Evolutionary conservation across 768 basidiomycete species (phyloP).

Genomic region (Phylloporus sp.): DNA sequence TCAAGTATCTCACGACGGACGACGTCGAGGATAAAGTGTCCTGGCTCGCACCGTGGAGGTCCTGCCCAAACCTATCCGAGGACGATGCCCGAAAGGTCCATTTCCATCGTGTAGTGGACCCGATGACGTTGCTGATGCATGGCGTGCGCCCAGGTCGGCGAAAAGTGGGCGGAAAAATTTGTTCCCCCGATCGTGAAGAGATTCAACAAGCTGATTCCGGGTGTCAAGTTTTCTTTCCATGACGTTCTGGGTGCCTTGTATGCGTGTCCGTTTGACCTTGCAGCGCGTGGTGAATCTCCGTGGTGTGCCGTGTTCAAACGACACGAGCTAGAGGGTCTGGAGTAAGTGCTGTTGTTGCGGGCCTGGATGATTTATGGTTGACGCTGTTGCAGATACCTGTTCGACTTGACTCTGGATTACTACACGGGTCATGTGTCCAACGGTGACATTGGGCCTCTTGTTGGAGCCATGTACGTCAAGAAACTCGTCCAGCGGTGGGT

Average conservation of each 20-base stretch:
- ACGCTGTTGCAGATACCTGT: slow-evolving; percentile 31
- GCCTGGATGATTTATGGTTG: neutral
- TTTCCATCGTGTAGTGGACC: neutral
- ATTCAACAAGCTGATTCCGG: slow-evolving; percentile 33
- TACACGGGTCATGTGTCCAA: slow-evolving; percentile 31
- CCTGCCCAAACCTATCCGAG: slow-evolving; percentile 23
- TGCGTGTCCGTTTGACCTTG: slow-evolving; percentile 40
- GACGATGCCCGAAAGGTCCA: neutral
- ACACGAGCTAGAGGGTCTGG: slow-evolving; percentile 32
- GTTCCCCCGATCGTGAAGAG: slow-evolving; percentile 34
- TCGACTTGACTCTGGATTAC: slow-evolving; percentile 33
- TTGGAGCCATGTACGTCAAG: slow-evolving; percentile 36
- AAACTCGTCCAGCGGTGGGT: slow-evolving; percentile 36
- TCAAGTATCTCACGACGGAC: slow-evolving; percentile 26
- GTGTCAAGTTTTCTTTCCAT: slow-evolving; percentile 26
- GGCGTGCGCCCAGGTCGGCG: neutral
- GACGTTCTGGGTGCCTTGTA: slow-evolving; percentile 38
- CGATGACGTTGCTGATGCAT: neutral
- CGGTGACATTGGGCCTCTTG: slow-evolving; percentile 27
- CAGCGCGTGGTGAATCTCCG: slow-evolving; percentile 31
- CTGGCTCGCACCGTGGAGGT: slow-evolving; percentile 38
- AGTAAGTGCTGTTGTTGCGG: slow-evolving; percentile 22
- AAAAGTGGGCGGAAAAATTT: slow-evolving; percentile 33
- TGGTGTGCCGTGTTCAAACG: slow-evolving; percentile 38
- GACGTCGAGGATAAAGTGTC: slow-evolving; percentile 33